Conservation (phyloP, 305 asterid species). For the Andrographis paniculata region DNA sequence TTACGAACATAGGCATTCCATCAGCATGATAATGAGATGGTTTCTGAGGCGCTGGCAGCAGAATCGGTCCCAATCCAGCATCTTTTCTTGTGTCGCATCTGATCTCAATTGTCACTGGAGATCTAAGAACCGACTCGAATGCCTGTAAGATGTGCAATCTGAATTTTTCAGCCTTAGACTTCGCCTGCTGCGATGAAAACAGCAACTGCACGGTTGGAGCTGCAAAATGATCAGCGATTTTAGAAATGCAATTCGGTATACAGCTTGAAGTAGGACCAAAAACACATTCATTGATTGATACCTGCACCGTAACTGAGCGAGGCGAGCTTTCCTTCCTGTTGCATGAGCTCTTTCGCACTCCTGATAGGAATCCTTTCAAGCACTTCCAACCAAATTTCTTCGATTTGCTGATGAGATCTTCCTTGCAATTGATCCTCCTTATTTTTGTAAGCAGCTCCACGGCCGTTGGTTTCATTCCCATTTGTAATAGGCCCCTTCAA, state of each 20-base stretch:
- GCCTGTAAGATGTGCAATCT: conserved; percentile 52
- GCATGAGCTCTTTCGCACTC: conserved; percentile 51
- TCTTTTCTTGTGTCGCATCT: conserved; percentile 41
- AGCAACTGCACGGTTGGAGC: conserved; percentile 63
- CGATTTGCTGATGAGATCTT: conserved; percentile 28
- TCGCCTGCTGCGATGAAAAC: conserved; percentile 46
- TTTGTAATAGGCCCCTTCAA: conserved; percentile 23
- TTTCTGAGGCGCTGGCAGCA: conserved; percentile 29
- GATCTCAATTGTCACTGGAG: conserved; percentile 53
- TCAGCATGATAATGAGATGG: conserved; percentile 18
- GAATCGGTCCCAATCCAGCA: conserved; percentile 23
- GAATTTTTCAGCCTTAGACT: conserved; percentile 57
- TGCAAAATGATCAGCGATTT: conserved; percentile 23
- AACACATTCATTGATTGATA: conserved; percentile 14
- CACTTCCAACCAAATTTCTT: conserved; percentile 64
- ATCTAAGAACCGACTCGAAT: conserved; percentile 51
- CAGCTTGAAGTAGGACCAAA: neutral
- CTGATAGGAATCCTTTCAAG: conserved; percentile 40
- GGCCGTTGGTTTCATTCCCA: conserved; percentile 15
- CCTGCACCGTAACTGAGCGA: conserved; percentile 63
- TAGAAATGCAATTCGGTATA: no score
- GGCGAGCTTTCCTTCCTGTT: conserved; percentile 58
- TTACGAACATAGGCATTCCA: conserved; percentile 18
- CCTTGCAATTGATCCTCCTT: conserved; percentile 24
- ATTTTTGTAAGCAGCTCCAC: conserved; percentile 20